Base-by-base conservation (phyloP, 1,139 yeast species). In the Lodderomyces parapsilosis region DNA sequence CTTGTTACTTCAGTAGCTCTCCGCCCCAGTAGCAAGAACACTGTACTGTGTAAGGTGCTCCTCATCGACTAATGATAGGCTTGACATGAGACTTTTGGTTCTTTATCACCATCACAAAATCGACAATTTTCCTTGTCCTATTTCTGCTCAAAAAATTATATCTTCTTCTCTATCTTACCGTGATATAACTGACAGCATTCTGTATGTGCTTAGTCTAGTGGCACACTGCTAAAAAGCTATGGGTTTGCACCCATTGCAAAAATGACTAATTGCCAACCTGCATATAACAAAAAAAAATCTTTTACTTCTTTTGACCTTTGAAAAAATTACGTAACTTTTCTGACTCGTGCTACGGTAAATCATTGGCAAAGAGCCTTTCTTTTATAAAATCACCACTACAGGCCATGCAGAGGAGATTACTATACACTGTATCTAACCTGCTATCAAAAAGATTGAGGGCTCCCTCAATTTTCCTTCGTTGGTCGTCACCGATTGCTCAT, bases 351-450 rank as follows among this genome's bases (percentile, higher is more conserved):
- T 6, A 11, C n/a, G n/a, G n/a, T n/a, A n/a, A n/a, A n/a, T 27
- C 31, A n/a, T 27, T 17, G 13, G 4, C 5, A 4, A 9, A 27
- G 8, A 17, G 15, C 9, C 13, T 11, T 24, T 24, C 11, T 6
- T 9, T 24, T 4, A 24, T 17, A 4, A 5, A 28, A 6, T 17
- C 31, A 28, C 4, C 31, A 8, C 33, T 8, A 18, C n/a, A 15
- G 14, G 14, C 31, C 22, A 42, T 38, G 39, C 42, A 38, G 17
- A 38, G 39, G 31, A 42, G 44, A 34, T 23, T 38, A 11, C 27
- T 38, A 19, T 34, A 23, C 14, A 27, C 38, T n/a, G 17, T 41
- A 18, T 22, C 44, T n/a, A 28, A 4, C 13, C 36, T 36, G 30
- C 27, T 36, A n/a, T 18, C 35, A 11, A 42, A 32, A 36, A 35